Conservation (phyloP, 2,329 filamentous ascomycete genomes). For the Ceratocystiopsis brevicomis region DNA sequence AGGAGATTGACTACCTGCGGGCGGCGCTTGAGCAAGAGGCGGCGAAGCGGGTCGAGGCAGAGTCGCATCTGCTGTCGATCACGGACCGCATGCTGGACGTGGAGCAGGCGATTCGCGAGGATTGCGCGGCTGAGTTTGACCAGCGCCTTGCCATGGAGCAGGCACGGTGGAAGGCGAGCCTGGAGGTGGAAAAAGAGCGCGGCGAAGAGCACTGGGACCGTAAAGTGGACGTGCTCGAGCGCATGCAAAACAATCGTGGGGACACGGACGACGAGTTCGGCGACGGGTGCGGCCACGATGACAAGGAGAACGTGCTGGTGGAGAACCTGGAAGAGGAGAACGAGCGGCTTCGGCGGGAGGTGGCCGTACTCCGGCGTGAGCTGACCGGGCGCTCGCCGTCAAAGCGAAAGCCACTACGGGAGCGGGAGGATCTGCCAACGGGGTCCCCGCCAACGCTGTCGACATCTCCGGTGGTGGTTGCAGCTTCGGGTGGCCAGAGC, state of each 20-base stretch:
- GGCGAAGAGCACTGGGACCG: slow-evolving; percentile 72
- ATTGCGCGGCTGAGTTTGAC: slow-evolving; percentile 78
- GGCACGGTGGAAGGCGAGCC: slow-evolving; percentile 59
- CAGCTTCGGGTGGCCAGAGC: slow-evolving; percentile 4
- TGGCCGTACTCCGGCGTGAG: slow-evolving; percentile 47
- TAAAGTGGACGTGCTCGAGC: slow-evolving; percentile 49
- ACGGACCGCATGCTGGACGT: slow-evolving; percentile 46
- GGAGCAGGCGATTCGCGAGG: slow-evolving; percentile 73
- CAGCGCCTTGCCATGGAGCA: slow-evolving; percentile 54
- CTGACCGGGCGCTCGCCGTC: slow-evolving; percentile 42
- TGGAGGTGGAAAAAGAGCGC: slow-evolving; percentile 61
- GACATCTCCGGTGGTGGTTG: slow-evolving; percentile 1
- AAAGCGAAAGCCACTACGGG: slow-evolving; percentile 35
- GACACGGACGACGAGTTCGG: slow-evolving; percentile 6
- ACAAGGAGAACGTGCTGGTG: slow-evolving; percentile 43
- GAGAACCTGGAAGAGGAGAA: slow-evolving; percentile 55
- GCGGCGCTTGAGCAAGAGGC: slow-evolving; percentile 52
- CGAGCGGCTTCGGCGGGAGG: slow-evolving; percentile 44
- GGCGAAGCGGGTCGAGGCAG: slow-evolving; percentile 48
- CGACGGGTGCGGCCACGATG: slow-evolving; percentile 19
- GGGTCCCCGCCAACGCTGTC: slow-evolving; percentile 1
- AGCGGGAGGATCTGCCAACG: slow-evolving; percentile 28
- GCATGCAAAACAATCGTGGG: slow-evolving; percentile 9
- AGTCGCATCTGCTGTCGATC: slow-evolving; percentile 53
- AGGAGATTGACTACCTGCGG: slow-evolving; percentile 59